Base-by-base conservation (phyloP, 805 yeast species). In the Saccharomycopsis amapae region DNA sequence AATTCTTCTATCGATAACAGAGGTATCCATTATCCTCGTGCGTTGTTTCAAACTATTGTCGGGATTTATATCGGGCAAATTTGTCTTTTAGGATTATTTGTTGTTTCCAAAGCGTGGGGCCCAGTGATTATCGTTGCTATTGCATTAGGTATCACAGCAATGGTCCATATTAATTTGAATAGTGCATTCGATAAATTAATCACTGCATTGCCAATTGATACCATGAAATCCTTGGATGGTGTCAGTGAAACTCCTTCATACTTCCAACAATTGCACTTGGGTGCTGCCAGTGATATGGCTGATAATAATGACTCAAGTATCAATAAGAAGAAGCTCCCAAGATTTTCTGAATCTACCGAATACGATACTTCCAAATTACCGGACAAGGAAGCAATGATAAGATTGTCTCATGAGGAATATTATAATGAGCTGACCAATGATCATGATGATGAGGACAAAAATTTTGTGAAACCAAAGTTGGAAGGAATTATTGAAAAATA, bases 61-160 rank as follows among this genome's bases (percentile, higher is more conserved):
- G 98, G 98, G 48, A 62, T 93, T 37, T 90, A 90, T 62, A 62
- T 90, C 38, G 95, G 95, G 33, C 89, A 90, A 64, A 65, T 88
- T 19, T 86, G 96, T 68, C 56, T 93, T 52, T 61, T 93, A 44
- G 97, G 96, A 45, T 63, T 93, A 46, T 89, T 87, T 60, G 85
- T 78, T 15, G 94, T 90, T 46, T 88, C 94, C 51, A 86, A 86
- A 69, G 83, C 94, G 35, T 90, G 96, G 96, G 97, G 96, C 38
- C 95, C 96, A 31, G 72, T 88, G 53, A 85, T 81, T 2, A 64
- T 90, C 44, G 85, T 84, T 61, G 79, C 78, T 1, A 69, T 89
- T 42, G 69, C 82, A 35, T 56, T 86, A 12, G 75, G 72, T 6
- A 62, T 72, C 53, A 86, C 97, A 0, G 73, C 74, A 3, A 81